Conservation (phyloP, 2,329 filamentous ascomycete species). For the Xenosphaeropsis pyriputrescens region DNA sequence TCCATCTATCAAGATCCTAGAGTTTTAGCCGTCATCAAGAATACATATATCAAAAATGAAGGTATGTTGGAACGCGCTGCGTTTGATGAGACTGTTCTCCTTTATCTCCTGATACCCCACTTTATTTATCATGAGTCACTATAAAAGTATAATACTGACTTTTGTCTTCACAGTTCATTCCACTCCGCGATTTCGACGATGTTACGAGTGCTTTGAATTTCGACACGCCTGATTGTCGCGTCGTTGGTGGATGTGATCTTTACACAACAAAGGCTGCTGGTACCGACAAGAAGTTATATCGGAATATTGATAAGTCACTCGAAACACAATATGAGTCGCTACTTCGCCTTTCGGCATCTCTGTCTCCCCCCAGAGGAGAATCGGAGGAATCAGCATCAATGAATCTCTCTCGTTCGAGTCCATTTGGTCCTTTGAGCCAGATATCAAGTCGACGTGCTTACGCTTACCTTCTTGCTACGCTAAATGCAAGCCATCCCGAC, state of each 20-base stretch:
- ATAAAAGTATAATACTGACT: neutral
- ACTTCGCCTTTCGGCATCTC: constrained; percentile 69
- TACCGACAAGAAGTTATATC: constrained; percentile 93
- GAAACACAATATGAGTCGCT: constrained; percentile 85
- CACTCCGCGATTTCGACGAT: constrained; percentile 78
- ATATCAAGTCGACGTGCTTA: constrained; percentile 82
- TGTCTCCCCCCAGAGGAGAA: constrained; percentile 69
- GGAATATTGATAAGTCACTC: constrained; percentile 81
- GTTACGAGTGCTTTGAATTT: constrained; percentile 91
- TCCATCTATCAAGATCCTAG: too few relatives aligned
- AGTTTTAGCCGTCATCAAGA: too few relatives aligned
- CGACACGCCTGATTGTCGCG: constrained; percentile 81
- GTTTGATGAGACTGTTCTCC: constrained; percentile 10
- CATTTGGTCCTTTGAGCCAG: constrained; percentile 83
- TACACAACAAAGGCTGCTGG: constrained; percentile 96
- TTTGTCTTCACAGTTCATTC: constrained; percentile 57
- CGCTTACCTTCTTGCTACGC: constrained; percentile 87
- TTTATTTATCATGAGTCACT: too few relatives aligned
- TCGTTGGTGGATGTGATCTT: constrained; percentile 86
- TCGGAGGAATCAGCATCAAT: constrained; percentile 48
- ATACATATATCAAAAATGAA: neutral
- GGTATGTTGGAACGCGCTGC: neutral
- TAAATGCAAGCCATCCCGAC: constrained; percentile 90
- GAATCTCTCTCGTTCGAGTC: constrained; percentile 73
- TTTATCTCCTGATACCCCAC: neutral